These are phyloP conservation scores for Phaffomyces opuntiae DNA, from an alignment of 805 yeast species.

Conservation along the genomic window DNA sequence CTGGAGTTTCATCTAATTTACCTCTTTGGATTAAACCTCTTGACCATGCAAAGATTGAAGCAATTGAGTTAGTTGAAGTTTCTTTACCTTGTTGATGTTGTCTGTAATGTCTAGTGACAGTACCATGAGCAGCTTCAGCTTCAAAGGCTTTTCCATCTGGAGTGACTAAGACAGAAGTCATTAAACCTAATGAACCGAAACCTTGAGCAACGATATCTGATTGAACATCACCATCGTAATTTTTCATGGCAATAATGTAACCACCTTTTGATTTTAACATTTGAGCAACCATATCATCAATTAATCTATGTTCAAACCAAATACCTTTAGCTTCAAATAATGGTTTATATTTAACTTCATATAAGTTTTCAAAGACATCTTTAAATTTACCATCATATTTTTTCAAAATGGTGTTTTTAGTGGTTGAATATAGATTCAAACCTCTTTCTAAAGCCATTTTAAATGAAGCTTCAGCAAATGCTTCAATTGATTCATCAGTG, in stretches of 20 bases:
- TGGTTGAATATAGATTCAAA: constrained; percentile 77
- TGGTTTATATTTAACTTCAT: constrained; percentile 58
- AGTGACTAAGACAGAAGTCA: constrained; percentile 96
- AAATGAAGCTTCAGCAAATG: constrained; percentile 91
- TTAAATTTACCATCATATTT: constrained; percentile 93
- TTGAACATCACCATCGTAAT: constrained; percentile 97
- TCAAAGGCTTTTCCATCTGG: constrained; percentile 96
- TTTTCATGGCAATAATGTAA: constrained; percentile 90
- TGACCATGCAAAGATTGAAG: constrained; percentile 96
- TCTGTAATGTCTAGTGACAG: constrained; percentile 95
- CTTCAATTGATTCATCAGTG: constrained; percentile 84
- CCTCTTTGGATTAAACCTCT: constrained; percentile 94
- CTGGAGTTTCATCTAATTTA: constrained; percentile 78
- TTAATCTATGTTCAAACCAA: constrained; percentile 94
- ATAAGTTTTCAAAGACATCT: constrained; percentile 82
- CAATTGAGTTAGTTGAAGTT: constrained; percentile 95
- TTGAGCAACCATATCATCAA: constrained; percentile 98
- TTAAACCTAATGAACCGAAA: constrained; percentile 91
- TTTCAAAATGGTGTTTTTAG: constrained; percentile 93
- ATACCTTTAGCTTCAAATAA: constrained; percentile 75
- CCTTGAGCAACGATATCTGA: constrained; percentile 98
- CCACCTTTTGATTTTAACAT: constrained; percentile 97
- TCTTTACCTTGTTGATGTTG: constrained; percentile 95
- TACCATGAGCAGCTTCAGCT: constrained; percentile 98
- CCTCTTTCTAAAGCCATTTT: constrained; percentile 75